Evolutionary conservation across 352 stramenopile species (phyloP), one percentile per base, ranked within the genome.

Genomic region (Globisporangium sylvaticum): DNA sequence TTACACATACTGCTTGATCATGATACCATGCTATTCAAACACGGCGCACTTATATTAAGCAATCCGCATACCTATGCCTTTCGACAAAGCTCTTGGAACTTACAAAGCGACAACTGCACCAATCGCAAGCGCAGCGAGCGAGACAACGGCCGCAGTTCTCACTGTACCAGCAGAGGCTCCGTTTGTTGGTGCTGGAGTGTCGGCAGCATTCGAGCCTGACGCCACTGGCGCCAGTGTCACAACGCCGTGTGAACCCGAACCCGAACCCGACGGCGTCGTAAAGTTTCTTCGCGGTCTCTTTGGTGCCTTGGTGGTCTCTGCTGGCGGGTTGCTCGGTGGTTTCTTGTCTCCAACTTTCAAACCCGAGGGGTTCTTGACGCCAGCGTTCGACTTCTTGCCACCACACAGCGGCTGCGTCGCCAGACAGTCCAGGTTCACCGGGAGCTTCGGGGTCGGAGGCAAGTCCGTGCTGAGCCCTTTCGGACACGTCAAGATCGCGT

Each of bases 401-500:
- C 79, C 77, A 70, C 86, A 94, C 15, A 81, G 58, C 0, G 84
- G 83, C 61, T 92, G 82, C 32, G 69, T 42, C 6, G 62, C 62
- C 0, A 74, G 76, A 65, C 83, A 92, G 69, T 72, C 62, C 12
- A 91, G 58, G 31, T 81, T 64, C 0, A 70, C 62, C 14, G 14
- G 52, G 14, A 90, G 77, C 87, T 48, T 32, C 42, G 46, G 5
- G 1, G 24, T n/a, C 5, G 46, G 46, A 12, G 20, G 46, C 46
- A 53, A 25, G 20, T 53, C 46, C 10, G 15, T 53, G 46, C 46
- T 53, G 10, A 27, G 20, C 37, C 12, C 37, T 44, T 44, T 53
- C 46, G 6, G 46, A 20, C 46, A 53, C 46, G 46, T n/a, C 8
- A 53, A 18, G 10, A 53, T 18, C 7, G 7, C 9, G 37, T 44